Percentiles rank a stretch among this genome's conserved stretches.
Conservation (phyloP, 768 basidiomycete genomes). For the Termitomyces sp. region DNA sequence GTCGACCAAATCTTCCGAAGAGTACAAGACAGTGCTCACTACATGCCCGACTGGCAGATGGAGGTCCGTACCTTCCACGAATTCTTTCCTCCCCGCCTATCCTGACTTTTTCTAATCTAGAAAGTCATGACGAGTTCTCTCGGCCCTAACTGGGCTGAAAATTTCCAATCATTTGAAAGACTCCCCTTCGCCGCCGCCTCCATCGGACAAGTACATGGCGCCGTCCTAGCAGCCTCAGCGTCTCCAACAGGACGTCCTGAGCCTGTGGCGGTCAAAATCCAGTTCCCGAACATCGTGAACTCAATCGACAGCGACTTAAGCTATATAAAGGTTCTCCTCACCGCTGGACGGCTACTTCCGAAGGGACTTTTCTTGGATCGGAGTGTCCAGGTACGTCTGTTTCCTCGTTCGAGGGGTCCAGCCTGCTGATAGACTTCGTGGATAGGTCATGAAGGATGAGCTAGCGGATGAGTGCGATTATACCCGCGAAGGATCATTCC, state of each 20-base stretch:
- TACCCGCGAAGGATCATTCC: conserved; percentile 72
- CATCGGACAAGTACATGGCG: conserved; percentile 93
- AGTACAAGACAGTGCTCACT: conserved; percentile 94
- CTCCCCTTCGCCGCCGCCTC: conserved; percentile 94
- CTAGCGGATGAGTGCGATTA: conserved; percentile 94
- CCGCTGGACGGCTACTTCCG: conserved; percentile 79
- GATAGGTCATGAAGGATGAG: conserved; percentile 85
- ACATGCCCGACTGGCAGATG: conserved; percentile 99
- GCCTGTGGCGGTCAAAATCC: conserved; percentile 81
- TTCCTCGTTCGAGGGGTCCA: not conserved
- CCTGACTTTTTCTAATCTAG: conserved; percentile 26
- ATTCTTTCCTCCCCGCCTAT: not conserved
- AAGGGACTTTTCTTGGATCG: conserved; percentile 88
- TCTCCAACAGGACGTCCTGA: conserved; percentile 57
- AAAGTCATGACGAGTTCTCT: conserved; percentile 75
- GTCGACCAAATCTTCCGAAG: conserved; percentile 84
- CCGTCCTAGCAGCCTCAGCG: conserved; percentile 50
- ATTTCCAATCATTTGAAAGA: conserved; percentile 76
- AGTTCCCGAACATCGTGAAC: conserved; percentile 88
- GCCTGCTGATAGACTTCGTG: not conserved
- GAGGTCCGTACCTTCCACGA: conserved; percentile 51
- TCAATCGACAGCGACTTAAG: conserved; percentile 88
- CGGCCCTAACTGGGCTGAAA: conserved; percentile 68
- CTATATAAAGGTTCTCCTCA: conserved; percentile 81
- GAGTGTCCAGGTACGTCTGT: conserved; percentile 62